phyloP scores from a whole-genome alignment of 2,329 filamentous ascomycete genomes.

The Cordyceps fumosorosea region DNA sequence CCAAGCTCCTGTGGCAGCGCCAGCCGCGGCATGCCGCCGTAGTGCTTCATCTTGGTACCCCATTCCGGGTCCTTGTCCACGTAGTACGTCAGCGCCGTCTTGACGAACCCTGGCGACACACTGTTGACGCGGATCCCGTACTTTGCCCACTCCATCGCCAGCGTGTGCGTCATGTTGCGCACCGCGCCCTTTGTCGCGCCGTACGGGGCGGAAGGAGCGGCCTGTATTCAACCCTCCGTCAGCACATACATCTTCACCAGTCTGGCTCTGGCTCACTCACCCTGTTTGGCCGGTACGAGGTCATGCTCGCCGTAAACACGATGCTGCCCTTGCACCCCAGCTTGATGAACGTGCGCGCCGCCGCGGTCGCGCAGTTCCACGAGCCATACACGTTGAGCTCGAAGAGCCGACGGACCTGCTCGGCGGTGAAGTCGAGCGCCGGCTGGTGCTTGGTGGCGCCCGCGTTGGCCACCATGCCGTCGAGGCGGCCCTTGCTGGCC shows the following conservation, averaged over 20 bases:
- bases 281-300: conserved; percentile 40
- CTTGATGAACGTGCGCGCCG: conserved; percentile 34
- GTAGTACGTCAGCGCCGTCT: conserved; percentile 33
- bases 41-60: conserved; percentile 51
- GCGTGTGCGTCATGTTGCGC: conserved; percentile 32
- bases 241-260: not conserved
- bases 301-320: conserved; percentile 42
- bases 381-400: conserved; percentile 41
- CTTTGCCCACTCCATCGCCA: conserved; percentile 43
- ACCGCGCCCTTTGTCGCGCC: conserved; percentile 38
- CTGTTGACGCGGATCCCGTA: conserved; percentile 40
- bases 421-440: conserved; percentile 33
- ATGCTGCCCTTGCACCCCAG: conserved; percentile 28
- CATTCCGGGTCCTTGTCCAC: conserved; percentile 47
- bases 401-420: conserved; percentile 27
- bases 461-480: conserved; percentile 44
- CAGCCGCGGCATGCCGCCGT: conserved; percentile 49
- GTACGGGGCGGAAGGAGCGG: conserved; percentile 44
- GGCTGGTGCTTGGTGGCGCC: conserved; percentile 45
- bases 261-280: conserved; percentile 7
- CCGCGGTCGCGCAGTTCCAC: conserved; percentile 38
- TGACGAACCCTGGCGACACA: conserved; percentile 35
- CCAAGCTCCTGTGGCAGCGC: conserved; percentile 47
- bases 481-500: conserved; percentile 30
- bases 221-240: conserved; percentile 16